Base-by-base conservation (phyloP, 176 grass and related monocot genomes). In the Puya raimondii region DNA sequence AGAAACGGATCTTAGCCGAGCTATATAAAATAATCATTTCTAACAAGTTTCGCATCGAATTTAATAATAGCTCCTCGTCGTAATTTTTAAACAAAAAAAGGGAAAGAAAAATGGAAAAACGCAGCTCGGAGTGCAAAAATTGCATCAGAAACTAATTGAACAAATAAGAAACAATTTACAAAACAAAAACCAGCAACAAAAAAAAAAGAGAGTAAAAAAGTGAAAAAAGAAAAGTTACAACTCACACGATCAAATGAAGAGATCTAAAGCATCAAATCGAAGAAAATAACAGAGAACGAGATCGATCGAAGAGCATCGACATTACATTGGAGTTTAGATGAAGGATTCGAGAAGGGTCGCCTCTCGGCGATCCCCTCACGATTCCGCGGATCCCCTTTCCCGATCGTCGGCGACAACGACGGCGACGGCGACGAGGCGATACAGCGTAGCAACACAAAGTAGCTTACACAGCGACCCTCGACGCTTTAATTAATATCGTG, bases 1-100 rank as follows among this genome's bases (percentile, higher is more conserved):
- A 78, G 50, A 78, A 78, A 22, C 50, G 50, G 65, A 69, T 78
- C 75, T 69, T 56, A 53, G 51, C 18, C 50, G 67, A 69, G 69
- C 23, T 78, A 0, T 66, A 9, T 54, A 78, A 69, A 12, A 48
- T 10, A 9, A 11, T 67, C 58, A 51, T 16, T 77, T 77, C 74
- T 68, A 57, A 42, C 33, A 6, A 42, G 4, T 42, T 42, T 42
- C 33, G 27, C 27, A 29, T 29, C 27, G 33, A 42, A 42, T 42
- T 42, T 42, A 42, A 42, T 42, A 42, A 42, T 42, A 6, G 33
- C 33, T 42, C 33, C 63, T 47, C 64, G 64, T 49, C 64, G 53
- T 33, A 6, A 26, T 20, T 9, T 64, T 61, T 15, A 70, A 66
- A 23, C 63, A 61, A 64, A 78, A 73, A 78, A 78, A 56, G 7